These are phyloP conservation scores for Rhodocollybia butyracea DNA, from an alignment of 768 basidiomycete species.

Conservation along the genomic window DNA sequence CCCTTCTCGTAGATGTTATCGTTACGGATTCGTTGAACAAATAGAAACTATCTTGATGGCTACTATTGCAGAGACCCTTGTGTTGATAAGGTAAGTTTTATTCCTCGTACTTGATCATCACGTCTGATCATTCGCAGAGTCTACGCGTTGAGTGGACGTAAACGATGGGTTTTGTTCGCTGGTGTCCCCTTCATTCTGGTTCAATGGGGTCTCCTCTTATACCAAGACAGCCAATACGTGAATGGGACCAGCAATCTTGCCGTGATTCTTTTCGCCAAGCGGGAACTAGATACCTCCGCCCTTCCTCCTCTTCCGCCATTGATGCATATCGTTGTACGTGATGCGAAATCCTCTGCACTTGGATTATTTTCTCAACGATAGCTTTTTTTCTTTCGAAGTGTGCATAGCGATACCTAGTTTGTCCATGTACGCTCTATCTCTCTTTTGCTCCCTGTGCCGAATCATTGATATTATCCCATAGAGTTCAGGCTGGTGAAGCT, in stretches of 20 bases:
- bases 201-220: constrained; percentile 7
- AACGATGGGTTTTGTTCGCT: constrained; percentile 1
- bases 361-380: background rate
- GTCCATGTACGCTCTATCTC: background rate
- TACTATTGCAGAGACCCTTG: constrained; percentile 8
- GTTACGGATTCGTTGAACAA: constrained; percentile 10
- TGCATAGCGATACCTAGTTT: constrained; percentile 8
- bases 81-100: constrained; percentile 3
- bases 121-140: background rate
- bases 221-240: constrained; percentile 3
- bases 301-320: constrained; percentile 6
- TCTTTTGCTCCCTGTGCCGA: background rate
- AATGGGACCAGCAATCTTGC: constrained; percentile 6
- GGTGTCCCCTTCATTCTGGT: constrained; percentile 1
- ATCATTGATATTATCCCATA: background rate
- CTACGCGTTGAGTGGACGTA: constrained; percentile 6
- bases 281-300: background rate
- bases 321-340: constrained; percentile 9
- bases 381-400: background rate
- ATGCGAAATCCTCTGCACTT: background rate
- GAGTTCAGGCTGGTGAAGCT: constrained; percentile 8
- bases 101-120: background rate
- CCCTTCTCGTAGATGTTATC: constrained; percentile 1
- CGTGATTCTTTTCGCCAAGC: constrained; percentile 1
- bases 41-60: constrained; percentile 9